Base-by-base conservation (phyloP, 2,329 filamentous ascomycete species). In the Drechslerella coelobrocha region DNA sequence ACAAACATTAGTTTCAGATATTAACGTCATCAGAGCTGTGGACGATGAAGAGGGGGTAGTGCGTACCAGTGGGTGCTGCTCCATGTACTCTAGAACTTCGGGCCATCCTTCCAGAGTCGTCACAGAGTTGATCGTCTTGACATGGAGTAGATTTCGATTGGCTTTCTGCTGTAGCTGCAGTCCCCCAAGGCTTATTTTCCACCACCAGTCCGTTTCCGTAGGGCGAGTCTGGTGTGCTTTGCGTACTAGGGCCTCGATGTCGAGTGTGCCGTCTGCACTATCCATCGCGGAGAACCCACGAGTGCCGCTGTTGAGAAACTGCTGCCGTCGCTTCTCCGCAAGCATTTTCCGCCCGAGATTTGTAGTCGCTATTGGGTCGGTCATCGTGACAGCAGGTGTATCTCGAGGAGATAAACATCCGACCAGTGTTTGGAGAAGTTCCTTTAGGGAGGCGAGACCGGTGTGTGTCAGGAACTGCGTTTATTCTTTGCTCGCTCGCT, bases 151-250 rank as follows among this genome's bases (percentile, higher is more conserved):
- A 34, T 71, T 71, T 19, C 55, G 47, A 1, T 29, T 23, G 2
- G 59, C 14, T 31, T 60, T 71, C n/a, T 63, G 66, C 24, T 53
- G 52, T 2, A 63, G 29, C 19, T 61, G 52, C 21, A 59, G 26
- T 8, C 6, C 41, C 17, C 39, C 50, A 17, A 69, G 29, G 43
- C 66, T 71, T 29, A 21, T 27, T 34, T 71, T 71, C 66, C 66
- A 71, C 66, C 66, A 71, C 66, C 66, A 71, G 21, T 71, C 66
- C 12, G 66, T 71, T 41, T 71, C 59, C 0, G 66, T 63, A 17
- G 66, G 59, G 39, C 65, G 63, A 1, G 21, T 43, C 55, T 26
- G 45, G 23, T 45, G 53, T 8, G 53, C 37, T 6, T 37, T 26
- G 19, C 51, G 54, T 14, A 71, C 48, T 6, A 71, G 54, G 3